A percentile compares a stretch with the other conserved stretches of the same genome.
These are phyloP conservation scores for Penicillium atrosanguineum DNA, from an alignment of 495 filamentous ascomycete genomes.

Conservation along the genomic window DNA sequence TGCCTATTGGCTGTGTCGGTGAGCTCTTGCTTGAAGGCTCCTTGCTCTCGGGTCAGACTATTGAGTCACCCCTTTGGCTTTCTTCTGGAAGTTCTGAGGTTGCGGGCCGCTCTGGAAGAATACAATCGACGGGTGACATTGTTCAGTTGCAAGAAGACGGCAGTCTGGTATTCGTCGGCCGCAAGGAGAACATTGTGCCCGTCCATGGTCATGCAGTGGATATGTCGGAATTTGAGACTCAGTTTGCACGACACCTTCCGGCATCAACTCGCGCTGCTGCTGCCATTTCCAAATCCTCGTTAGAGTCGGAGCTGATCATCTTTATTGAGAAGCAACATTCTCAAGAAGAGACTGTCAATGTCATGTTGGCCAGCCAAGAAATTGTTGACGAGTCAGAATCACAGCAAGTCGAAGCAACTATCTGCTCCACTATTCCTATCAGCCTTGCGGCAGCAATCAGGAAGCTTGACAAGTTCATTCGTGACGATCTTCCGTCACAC, in stretches of 20 bases:
- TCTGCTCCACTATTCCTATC: constrained; percentile 19
- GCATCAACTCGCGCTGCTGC: constrained; percentile 23
- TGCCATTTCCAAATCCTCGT: constrained; percentile 18
- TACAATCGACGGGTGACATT: constrained; percentile 34
- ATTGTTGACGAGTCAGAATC: constrained; percentile 9
- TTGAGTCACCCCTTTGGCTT: constrained; percentile 36
- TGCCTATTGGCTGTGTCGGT: constrained; percentile 32
- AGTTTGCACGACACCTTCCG: constrained; percentile 30
- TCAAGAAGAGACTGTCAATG: constrained; percentile 19
- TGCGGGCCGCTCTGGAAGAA: constrained; percentile 25
- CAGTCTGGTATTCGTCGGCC: constrained; percentile 29
- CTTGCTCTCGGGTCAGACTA: constrained; percentile 21
- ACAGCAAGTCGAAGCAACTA: constrained; percentile 1
- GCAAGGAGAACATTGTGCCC: constrained; percentile 28
- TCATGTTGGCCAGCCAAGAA: constrained; percentile 20
- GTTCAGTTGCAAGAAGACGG: constrained; percentile 30
- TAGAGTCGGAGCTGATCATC: constrained; percentile 23
- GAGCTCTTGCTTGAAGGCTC: constrained; percentile 34
- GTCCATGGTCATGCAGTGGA: constrained; percentile 37
- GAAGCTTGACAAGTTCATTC: constrained; percentile 35
- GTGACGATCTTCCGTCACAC: constrained; percentile 37
- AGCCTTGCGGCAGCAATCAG: constrained; percentile 27
- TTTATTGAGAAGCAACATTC: constrained; percentile 27
- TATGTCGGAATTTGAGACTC: constrained; percentile 30
- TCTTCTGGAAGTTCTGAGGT: constrained; percentile 25